Evolutionary conservation across 495 filamentous ascomycete genomes (phyloP).

Genomic region (Cetradonia linearis): DNA sequence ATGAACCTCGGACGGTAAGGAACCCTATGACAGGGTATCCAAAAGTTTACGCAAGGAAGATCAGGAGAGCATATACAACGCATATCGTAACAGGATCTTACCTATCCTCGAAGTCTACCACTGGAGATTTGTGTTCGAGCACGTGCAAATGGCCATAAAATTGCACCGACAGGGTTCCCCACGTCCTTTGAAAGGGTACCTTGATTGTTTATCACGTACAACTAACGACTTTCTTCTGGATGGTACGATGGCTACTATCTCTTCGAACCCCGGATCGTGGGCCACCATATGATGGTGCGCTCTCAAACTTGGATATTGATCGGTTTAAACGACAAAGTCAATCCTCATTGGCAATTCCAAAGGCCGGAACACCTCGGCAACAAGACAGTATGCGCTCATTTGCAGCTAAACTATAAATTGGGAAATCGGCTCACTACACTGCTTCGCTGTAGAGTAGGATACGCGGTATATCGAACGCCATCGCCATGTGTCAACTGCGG

Average conservation of each 20-base stretch:
- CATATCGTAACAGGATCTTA: neutral
- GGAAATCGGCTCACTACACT: neutral
- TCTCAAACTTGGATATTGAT: neutral
- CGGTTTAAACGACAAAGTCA: neutral
- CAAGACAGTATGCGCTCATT: neutral
- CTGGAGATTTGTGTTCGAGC: neutral
- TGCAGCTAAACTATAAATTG: neutral
- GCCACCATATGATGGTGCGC: neutral
- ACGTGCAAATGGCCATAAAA: neutral
- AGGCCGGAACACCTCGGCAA: neutral
- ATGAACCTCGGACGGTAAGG: neutral
- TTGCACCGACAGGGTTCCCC: neutral
- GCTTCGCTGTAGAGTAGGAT: neutral
- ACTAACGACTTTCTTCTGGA: neutral
- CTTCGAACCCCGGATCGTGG: neutral
- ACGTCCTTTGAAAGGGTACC: neutral
- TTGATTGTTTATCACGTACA: neutral
- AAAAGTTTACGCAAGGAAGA: neutral
- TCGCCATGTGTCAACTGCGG: neutral
- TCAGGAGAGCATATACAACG: neutral
- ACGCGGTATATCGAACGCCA: neutral
- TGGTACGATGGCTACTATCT: neutral
- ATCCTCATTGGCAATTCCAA: neutral
- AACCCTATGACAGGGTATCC: neutral
- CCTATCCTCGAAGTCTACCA: neutral